Percentiles rank a stretch among this genome's conserved stretches.
Conservation (phyloP, 768 basidiomycete species). For the Amanita subjunquillea region DNA sequence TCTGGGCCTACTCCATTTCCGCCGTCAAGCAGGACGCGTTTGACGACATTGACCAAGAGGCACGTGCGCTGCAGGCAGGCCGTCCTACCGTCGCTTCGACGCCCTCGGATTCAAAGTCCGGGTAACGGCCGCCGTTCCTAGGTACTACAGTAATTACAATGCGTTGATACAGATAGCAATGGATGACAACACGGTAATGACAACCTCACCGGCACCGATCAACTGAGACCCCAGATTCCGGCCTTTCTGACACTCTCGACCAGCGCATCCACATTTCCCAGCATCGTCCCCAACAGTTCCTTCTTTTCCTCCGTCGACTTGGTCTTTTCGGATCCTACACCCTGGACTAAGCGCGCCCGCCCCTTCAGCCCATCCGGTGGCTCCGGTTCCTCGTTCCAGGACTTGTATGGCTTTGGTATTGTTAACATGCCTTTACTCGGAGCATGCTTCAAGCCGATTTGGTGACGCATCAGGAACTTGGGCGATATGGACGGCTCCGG, state of each 20-base stretch:
- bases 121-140: conserved; percentile 27
- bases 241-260: conserved; percentile 82
- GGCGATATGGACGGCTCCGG: conserved; percentile 27
- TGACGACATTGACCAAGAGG: conserved; percentile 78
- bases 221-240: conserved; percentile 74
- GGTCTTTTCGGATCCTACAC: neutral
- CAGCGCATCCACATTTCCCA: conserved; percentile 87
- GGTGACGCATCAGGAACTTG: conserved; percentile 21
- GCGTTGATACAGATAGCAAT: conserved; percentile 3
- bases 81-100: conserved; percentile 42
- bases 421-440: conserved; percentile 2
- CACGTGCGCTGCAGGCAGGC: conserved; percentile 25
- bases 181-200: conserved; percentile 8
- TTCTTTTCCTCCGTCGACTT: conserved; percentile 79
- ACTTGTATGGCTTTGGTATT: neutral
- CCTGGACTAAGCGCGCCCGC: neutral
- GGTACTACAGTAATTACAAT: conserved; percentile 1
- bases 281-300: conserved; percentile 65
- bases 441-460: neutral
- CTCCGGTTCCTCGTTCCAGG: neutral
- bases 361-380: neutral
- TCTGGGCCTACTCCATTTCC: conserved; percentile 89
- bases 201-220: conserved; percentile 4
- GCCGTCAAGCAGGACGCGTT: conserved; percentile 94
- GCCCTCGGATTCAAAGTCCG: conserved; percentile 55